Conservation (phyloP, 1,284 basidiomycete species). For the Cronartium ribicola region DNA sequence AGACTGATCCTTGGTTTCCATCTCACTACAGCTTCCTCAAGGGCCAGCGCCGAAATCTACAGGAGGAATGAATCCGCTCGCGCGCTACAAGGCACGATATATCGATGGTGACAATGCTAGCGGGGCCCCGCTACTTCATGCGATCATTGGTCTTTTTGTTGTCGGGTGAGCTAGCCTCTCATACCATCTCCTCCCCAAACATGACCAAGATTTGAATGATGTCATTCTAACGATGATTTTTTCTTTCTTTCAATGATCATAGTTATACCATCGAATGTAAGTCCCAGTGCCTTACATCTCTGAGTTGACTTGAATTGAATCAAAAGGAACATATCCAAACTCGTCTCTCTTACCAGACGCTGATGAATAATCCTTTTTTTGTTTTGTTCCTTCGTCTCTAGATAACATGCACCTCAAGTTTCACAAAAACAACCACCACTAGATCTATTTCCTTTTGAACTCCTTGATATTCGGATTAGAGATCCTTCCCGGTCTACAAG, state of each 20-base stretch:
- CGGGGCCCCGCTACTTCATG: constrained; percentile 48
- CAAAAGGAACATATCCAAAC: too few relatives aligned
- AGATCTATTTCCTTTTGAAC: too few relatives aligned
- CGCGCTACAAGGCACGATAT: constrained; percentile 49
- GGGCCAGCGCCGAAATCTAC: constrained; percentile 45
- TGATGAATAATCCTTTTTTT: too few relatives aligned
- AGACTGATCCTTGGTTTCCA: not conserved
- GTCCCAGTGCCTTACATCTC: too few relatives aligned
- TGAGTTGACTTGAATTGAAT: too few relatives aligned
- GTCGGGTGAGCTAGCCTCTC: constrained; percentile 48
- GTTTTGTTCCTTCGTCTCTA: not conserved
- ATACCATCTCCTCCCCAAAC: not conserved
- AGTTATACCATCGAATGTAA: constrained; percentile 40
- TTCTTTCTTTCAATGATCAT: not conserved
- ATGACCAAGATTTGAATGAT: not conserved
- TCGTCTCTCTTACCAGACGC: too few relatives aligned
- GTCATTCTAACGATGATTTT: not conserved
- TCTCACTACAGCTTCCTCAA: constrained; percentile 48
- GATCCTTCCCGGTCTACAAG: too few relatives aligned
- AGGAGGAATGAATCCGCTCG: constrained; percentile 46
- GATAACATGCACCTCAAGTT: constrained; percentile 49
- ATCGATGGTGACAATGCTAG: constrained; percentile 49
- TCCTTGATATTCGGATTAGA: too few relatives aligned
- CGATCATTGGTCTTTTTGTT: constrained; percentile 47
- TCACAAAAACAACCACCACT: constrained; percentile 46